phyloP scores from a whole-genome alignment of 257 asterid species.

The Linaria vulgaris region DNA sequence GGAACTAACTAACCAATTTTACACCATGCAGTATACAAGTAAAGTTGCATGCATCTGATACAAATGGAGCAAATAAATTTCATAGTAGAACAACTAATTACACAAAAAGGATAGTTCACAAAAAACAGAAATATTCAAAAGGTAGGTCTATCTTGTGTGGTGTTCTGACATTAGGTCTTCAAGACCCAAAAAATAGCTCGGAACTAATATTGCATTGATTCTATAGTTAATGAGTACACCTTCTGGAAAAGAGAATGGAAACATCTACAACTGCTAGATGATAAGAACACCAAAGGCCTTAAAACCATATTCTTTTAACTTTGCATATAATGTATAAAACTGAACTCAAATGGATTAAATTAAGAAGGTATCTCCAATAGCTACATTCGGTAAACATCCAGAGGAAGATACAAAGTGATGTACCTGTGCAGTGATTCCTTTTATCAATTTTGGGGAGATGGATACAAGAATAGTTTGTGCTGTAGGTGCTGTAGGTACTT shows the following conservation, averaged over 20 bases:
- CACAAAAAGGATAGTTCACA: constrained; percentile 14
- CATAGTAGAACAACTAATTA: constrained; percentile 3
- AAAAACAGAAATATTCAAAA: background rate
- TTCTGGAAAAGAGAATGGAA: constrained; percentile 11
- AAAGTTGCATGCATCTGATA: constrained; percentile 4
- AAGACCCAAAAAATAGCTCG: background rate
- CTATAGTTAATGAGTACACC: background rate
- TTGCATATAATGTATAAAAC: background rate
- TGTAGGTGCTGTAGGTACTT: constrained; percentile 77
- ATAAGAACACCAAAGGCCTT: background rate
- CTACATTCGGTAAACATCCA: constrained; percentile 5
- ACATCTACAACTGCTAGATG: background rate
- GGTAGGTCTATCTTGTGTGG: background rate
- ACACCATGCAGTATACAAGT: background rate
- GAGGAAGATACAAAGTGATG: constrained; percentile 27
- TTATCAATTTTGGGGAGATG: constrained; percentile 81
- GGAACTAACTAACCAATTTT: background rate
- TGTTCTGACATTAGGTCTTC: background rate
- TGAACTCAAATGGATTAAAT: background rate
- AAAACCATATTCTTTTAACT: constrained; percentile 6
- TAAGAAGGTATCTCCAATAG: constrained; percentile 17
- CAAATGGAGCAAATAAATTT: constrained; percentile 17
- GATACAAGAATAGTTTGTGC: constrained; percentile 77
- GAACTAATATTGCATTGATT: background rate
- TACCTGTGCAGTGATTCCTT: constrained; percentile 75